A percentile compares a stretch with the other conserved stretches of the same genome.
Conservation (phyloP, 495 filamentous ascomycete genomes). For the Chaetomium fimeti region DNA sequence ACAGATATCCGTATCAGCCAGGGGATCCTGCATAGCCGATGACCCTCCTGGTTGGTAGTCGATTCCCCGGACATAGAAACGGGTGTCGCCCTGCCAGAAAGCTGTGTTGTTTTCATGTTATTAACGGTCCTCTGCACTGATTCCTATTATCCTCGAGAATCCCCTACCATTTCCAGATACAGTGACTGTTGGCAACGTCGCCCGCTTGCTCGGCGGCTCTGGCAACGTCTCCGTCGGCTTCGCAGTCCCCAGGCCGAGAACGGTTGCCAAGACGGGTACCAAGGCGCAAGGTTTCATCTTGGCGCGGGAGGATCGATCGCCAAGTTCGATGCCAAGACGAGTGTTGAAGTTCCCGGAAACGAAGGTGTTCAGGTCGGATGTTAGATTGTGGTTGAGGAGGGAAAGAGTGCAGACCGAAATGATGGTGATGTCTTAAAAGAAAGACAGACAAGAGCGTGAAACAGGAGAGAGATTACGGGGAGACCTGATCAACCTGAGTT, state of each 20-base stretch:
- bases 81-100: conserved; percentile 77
- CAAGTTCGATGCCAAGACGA: conserved; percentile 10
- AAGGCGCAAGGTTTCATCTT: conserved; percentile 32
- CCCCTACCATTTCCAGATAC: conserved; percentile 49
- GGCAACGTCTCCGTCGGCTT: conserved; percentile 57
- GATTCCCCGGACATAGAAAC: conserved; percentile 94
- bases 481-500: neutral
- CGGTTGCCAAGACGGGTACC: conserved; percentile 55
- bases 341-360: conserved; percentile 2
- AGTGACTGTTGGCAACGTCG: conserved; percentile 44
- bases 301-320: conserved; percentile 17
- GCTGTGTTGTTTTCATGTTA: conserved; percentile 45
- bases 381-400: neutral
- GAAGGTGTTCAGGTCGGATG: neutral
- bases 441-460: conserved; percentile 6
- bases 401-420: neutral
- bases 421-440: neutral
- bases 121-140: neutral
- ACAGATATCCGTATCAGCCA: conserved; percentile 70
- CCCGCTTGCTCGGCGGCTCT: conserved; percentile 55
- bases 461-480: conserved; percentile 14
- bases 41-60: conserved; percentile 96
- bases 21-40: conserved; percentile 65
- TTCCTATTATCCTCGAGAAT: neutral
- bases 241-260: conserved; percentile 53